These are phyloP conservation scores for Penicilliopsis zonata DNA, from an alignment of 495 filamentous ascomycete species.

Conservation along the genomic window DNA sequence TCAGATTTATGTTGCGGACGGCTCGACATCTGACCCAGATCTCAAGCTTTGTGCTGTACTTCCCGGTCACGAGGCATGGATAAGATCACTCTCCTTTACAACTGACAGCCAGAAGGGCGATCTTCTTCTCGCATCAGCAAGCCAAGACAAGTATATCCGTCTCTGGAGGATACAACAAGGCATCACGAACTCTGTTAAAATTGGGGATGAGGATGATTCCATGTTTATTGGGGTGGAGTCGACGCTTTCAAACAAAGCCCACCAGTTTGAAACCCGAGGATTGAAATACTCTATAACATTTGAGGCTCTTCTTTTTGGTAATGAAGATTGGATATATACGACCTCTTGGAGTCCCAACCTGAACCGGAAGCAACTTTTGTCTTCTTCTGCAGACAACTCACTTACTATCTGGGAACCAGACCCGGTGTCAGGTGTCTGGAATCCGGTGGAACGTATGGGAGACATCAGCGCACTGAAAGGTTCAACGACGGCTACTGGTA, in stretches of 20 bases:
- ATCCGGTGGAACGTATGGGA: conserved; percentile 70
- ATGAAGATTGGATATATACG: conserved; percentile 97
- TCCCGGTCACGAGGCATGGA: conserved; percentile 89
- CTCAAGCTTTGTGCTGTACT: conserved; percentile 72
- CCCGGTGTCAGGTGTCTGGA: conserved; percentile 72
- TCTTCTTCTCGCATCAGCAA: conserved; percentile 80
- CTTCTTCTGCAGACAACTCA: conserved; percentile 91
- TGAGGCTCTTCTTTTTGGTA: conserved; percentile 86
- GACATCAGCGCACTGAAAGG: conserved; percentile 92
- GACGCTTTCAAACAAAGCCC: conserved; percentile 74
- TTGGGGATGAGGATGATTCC: conserved; percentile 35
- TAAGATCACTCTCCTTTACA: conserved; percentile 71
- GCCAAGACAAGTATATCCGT: conserved; percentile 94
- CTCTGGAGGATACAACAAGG: conserved; percentile 79
- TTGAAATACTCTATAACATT: conserved; percentile 72
- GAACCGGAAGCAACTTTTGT: conserved; percentile 59
- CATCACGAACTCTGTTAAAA: conserved; percentile 22
- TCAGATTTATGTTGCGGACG: conserved; percentile 57
- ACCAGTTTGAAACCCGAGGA: conserved; percentile 47
- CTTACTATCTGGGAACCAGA: conserved; percentile 88
- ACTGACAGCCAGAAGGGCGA: conserved; percentile 50
- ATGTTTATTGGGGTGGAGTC: conserved; percentile 48
- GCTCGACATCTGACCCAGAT: conserved; percentile 15
- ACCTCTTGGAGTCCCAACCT: conserved; percentile 55
- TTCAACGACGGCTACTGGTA: conserved; percentile 88